Base-by-base conservation (phyloP, 208 protist genomes). In the Blastocrithidia nonstop region DNA sequence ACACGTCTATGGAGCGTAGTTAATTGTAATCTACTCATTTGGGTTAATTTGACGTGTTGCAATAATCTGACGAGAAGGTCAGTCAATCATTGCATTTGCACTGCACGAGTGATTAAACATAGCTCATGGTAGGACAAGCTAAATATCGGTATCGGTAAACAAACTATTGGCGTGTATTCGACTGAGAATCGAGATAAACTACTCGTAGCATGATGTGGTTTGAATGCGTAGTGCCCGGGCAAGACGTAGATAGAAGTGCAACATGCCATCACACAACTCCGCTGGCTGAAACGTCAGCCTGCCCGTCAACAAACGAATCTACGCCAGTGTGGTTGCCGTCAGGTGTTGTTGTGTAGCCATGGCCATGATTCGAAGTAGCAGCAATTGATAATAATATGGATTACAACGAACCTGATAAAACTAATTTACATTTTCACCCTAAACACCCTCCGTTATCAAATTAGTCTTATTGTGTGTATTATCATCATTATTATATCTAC, bases 31-130 rank as follows among this genome's bases (percentile, higher is more conserved):
- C n/a, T n/a, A n/a, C n/a, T n/a, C n/a, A n/a, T n/a, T n/a, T n/a
- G n/a, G n/a, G n/a, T n/a, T n/a, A n/a, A n/a, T n/a, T n/a, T n/a
- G n/a, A n/a, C n/a, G n/a, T n/a, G n/a, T n/a, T n/a, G n/a, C n/a
- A n/a, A n/a, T n/a, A n/a, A n/a, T n/a, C n/a, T n/a, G n/a, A n/a
- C n/a, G n/a, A n/a, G n/a, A n/a, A n/a, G n/a, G n/a, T n/a, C n/a
- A n/a, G n/a, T n/a, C 16, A 26, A 37, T 82, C 62, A 51, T 82
- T 71, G 20, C 62, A 58, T 85, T 87, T 4, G 81, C 67, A n/a
- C 54, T 67, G 46, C 82, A 91, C 35, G 71, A 74, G 53, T 91
- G 82, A 48, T 91, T 87, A 19, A 91, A 46, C 68, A 91, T 77
- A 19, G 77, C 64, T 8, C 73, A 64, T 5, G 74, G 50, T 38